phyloP scores from a whole-genome alignment of 2,329 filamentous ascomycete species.

The Stagonosporopsis chrysanthemi region DNA sequence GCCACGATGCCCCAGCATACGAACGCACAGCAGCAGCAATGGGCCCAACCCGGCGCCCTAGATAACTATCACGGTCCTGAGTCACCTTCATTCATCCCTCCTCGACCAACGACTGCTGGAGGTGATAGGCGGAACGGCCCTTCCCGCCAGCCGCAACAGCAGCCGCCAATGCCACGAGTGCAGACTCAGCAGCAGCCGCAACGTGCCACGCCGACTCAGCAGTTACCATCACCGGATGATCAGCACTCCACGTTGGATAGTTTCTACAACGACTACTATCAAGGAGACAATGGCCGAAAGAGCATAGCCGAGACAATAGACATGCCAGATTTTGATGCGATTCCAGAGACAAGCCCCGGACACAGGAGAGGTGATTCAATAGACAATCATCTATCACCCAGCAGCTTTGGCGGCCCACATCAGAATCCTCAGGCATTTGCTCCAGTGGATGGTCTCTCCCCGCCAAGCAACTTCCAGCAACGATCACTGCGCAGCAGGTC shows the following conservation, averaged over 20 bases:
- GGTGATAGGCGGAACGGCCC: slow-evolving; percentile 37
- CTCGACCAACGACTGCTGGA: slow-evolving; percentile 48
- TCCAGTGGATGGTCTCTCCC: slow-evolving; percentile 3
- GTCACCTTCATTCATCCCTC: slow-evolving; percentile 44
- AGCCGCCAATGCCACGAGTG: slow-evolving; percentile 40
- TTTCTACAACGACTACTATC: slow-evolving; percentile 60
- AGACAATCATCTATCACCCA: slow-evolving; percentile 44
- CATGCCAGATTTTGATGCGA: slow-evolving; percentile 70
- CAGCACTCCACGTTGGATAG: slow-evolving; percentile 57
- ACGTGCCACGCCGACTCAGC: slow-evolving; percentile 31
- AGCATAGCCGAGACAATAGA: slow-evolving; percentile 60
- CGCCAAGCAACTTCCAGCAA: slow-evolving; percentile 37
- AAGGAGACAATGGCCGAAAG: slow-evolving; percentile 41
- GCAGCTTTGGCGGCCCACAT: slow-evolving; percentile 3
- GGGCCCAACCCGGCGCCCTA: slow-evolving; percentile 44
- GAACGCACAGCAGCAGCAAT: slow-evolving; percentile 33
- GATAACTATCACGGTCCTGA: slow-evolving; percentile 49
- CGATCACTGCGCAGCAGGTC: slow-evolving; percentile 68
- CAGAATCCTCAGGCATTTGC: slow-evolving; percentile 16
- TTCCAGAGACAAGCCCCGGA: slow-evolving; percentile 48
- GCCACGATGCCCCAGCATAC: slow-evolving; percentile 49
- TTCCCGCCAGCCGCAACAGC: slow-evolving; percentile 34
- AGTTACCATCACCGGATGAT: slow-evolving; percentile 33
- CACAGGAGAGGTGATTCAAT: slow-evolving; percentile 49
- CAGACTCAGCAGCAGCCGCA: slow-evolving; percentile 30